A percentile compares a stretch with the other conserved stretches of the same genome.
Evolutionary conservation across 2,329 filamentous ascomycete genomes (phyloP).

Genomic region (Calonectria henricotiae): DNA sequence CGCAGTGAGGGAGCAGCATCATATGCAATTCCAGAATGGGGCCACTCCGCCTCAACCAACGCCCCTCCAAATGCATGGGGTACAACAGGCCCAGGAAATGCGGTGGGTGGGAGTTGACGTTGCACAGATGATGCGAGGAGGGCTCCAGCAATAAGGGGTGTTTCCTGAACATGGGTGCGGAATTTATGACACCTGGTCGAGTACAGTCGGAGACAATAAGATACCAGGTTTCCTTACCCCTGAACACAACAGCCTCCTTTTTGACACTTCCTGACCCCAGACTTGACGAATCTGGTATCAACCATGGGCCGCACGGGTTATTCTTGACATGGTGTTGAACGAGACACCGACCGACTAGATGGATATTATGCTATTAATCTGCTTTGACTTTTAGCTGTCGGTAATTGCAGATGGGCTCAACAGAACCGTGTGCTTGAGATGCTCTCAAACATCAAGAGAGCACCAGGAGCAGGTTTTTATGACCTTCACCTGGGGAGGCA

Average conservation of each 20-base stretch:
- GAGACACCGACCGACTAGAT: not conserved
- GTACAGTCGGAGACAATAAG: constrained; percentile 24
- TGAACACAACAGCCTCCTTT: not conserved
- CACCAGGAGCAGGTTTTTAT: not conserved
- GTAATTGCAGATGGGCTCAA: not conserved
- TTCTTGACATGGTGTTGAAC: not conserved
- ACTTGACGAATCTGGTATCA: not conserved
- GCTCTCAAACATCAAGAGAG: not conserved
- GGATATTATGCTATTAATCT: not conserved
- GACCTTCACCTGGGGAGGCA: not conserved
- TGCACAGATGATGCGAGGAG: constrained; percentile 61
- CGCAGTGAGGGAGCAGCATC: constrained; percentile 56
- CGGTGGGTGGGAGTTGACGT: constrained; percentile 66
- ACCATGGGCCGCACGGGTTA: not conserved
- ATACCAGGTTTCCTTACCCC: not conserved
- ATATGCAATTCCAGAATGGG: constrained; percentile 56
- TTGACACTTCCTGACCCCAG: not conserved
- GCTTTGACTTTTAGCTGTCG: not conserved
- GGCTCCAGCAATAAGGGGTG: constrained; percentile 35
- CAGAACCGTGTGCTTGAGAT: not conserved
- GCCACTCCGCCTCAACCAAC: constrained; percentile 47
- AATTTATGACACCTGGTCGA: constrained; percentile 8
- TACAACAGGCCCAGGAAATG: constrained; percentile 56
- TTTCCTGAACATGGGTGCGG: not conserved
- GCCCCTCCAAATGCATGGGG: constrained; percentile 43